Base-by-base conservation (phyloP, 2,329 filamentous ascomycete species). In the Xylariaceae sp. region DNA sequence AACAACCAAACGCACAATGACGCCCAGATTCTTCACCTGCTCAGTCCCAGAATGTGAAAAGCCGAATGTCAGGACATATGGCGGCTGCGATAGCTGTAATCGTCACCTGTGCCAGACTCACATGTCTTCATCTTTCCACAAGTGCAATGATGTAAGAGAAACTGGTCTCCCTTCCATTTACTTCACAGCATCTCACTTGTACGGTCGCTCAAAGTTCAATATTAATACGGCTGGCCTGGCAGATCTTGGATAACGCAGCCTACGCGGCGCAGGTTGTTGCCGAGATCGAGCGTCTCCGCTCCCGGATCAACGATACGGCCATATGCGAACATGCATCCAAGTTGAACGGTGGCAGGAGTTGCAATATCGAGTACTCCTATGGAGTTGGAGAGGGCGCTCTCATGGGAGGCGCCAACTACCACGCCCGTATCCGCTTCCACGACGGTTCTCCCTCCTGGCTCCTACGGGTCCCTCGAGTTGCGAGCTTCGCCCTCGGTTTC, bases 371-470 rank as follows among this genome's bases (percentile, higher is more conserved):
- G 36, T 32, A 60, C 37, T 49, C 57, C 49, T 41, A 39, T 6
- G 40, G 47, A 19, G 39, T 55, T 3, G 58, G 59, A 13, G 18
- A 22, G 9, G 59, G 51, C 34, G 49, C 61, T 40, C 53, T 67
- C 6, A 64, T 59, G 55, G 65, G 64, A 18, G 49, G 54, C 42
- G 60, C 61, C 15, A 66, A 65, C 54, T 63, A 63, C 29, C 62
- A 67, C 41, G 58, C 51, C 36, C 59, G 64, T 47, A 57, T 68
- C 51, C 42, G 52, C 26, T 68, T 67, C 41, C 49, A 58, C 5
- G 58, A 66, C 29, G 57, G 58, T 2, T 58, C 55, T 2, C 47
- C 53, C 2, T 53, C 60, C 2, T 68, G 63, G 66, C 56, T 67
- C 16, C 22, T 63, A 40, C 41, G 64, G 44, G 56, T 67, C 10